These are phyloP conservation scores for Boechera divaricarpa DNA, from an alignment of 345 rosid species.

Conservation along the genomic window DNA sequence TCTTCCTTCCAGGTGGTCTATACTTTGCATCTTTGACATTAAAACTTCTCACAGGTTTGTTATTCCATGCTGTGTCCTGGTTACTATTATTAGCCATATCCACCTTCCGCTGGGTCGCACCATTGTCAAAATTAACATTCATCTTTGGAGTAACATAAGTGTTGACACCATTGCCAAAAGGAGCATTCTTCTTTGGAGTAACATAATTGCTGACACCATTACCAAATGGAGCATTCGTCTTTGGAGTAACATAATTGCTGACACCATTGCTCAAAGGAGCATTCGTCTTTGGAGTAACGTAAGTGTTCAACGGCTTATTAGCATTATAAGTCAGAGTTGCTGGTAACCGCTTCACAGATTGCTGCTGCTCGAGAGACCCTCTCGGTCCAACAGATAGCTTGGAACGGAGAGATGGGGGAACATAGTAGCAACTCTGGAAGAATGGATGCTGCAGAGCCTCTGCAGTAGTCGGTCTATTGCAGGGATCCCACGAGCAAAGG, in stretches of 20 bases:
- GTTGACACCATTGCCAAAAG: conserved; percentile 54
- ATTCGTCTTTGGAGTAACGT: conserved; percentile 56
- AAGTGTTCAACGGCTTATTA: conserved; percentile 49
- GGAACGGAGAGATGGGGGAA: conserved; percentile 85
- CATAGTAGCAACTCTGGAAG: conserved; percentile 89
- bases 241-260: not conserved
- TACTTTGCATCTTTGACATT: conserved; percentile 58
- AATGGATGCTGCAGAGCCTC: conserved; percentile 95
- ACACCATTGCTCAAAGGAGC: conserved; percentile 58
- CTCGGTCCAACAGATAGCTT: conserved; percentile 56
- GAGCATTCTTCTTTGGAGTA: conserved; percentile 48
- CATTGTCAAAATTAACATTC: conserved; percentile 55
- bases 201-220: conserved; percentile 54
- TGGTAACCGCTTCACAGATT: conserved; percentile 51
- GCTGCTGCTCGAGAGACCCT: conserved; percentile 57
- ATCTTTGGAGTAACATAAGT: conserved; percentile 55
- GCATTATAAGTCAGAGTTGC: conserved; percentile 47
- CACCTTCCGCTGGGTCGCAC: conserved; percentile 61
- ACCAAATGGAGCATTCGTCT: conserved; percentile 33
- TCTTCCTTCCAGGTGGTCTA: conserved; percentile 76
- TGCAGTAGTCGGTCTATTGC: conserved; percentile 80
- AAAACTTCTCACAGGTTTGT: conserved; percentile 51
- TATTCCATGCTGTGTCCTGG: conserved; percentile 59
- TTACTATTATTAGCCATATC: conserved; percentile 62
- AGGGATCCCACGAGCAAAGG: conserved; percentile 97